Evolutionary conservation across 768 basidiomycete species (phyloP).

Genomic region (Tulasnella sp.): DNA sequence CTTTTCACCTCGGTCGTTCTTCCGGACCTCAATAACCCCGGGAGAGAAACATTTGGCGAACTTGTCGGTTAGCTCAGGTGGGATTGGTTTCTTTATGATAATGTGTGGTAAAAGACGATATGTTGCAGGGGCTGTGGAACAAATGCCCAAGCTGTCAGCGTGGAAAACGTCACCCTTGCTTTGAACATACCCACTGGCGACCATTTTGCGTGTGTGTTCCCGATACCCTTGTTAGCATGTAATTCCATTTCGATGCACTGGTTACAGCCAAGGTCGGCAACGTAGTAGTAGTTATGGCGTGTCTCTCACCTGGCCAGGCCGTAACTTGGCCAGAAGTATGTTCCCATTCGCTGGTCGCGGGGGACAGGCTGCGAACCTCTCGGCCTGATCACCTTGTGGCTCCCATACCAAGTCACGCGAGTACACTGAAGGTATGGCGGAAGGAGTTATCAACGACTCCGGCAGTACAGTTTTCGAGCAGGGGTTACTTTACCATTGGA

Average conservation of each 20-base stretch:
- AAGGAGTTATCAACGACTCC: neutral
- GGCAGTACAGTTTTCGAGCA: constrained; percentile 15
- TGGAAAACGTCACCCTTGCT: constrained; percentile 23
- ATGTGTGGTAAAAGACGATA: constrained; percentile 88
- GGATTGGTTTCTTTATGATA: constrained; percentile 55
- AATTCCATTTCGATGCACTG: constrained; percentile 47
- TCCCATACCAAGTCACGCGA: constrained; percentile 46
- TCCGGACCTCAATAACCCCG: constrained; percentile 53
- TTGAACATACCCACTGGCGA: constrained; percentile 66
- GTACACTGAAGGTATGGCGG: constrained; percentile 18
- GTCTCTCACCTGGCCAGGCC: constrained; percentile 63
- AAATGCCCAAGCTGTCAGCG: neutral
- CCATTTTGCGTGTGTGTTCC: constrained; percentile 94
- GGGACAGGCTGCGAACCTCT: constrained; percentile 39
- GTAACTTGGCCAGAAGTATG: constrained; percentile 80
- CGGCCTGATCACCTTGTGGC: constrained; percentile 69
- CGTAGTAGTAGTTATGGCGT: neutral
- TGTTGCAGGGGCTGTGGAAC: constrained; percentile 69
- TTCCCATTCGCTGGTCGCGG: constrained; percentile 64
- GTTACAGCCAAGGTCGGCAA: neutral
- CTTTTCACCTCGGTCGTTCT: constrained; percentile 41
- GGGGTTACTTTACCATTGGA: constrained; percentile 35
- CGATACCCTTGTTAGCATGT: constrained; percentile 85
- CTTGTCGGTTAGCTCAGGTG: constrained; percentile 60
- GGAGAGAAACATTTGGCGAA: constrained; percentile 83